Evolutionary conservation across 345 rosid genomes (phyloP).

Genomic region (Excoecaria agallocha): DNA sequence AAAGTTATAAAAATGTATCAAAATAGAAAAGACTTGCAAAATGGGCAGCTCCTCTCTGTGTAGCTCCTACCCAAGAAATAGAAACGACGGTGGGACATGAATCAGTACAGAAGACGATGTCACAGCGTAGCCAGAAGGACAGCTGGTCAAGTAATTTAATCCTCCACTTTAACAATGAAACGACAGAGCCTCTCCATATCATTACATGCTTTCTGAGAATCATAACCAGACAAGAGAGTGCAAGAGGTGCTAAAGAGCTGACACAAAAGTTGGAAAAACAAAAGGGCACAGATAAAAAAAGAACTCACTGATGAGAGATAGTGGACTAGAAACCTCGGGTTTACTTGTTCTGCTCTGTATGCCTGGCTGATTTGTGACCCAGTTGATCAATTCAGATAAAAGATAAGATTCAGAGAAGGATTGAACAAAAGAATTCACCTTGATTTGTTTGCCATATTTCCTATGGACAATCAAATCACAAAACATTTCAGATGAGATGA

Average conservation of each 20-base stretch:
- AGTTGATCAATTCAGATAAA: slow-evolving; percentile 48
- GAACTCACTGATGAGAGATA: slow-evolving; percentile 62
- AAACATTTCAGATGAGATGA: slow-evolving; percentile 19
- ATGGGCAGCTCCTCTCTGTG: slow-evolving; percentile 12
- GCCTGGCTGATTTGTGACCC: slow-evolving; percentile 49
- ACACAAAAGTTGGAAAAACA: slow-evolving; percentile 5
- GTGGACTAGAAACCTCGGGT: slow-evolving; percentile 40
- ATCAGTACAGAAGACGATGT: slow-evolving; percentile 14
- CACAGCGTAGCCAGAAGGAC: slow-evolving; percentile 16
- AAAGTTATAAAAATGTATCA: not conserved
- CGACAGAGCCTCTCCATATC: slow-evolving; percentile 15
- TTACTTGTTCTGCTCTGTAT: slow-evolving; percentile 33
- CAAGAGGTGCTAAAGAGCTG: slow-evolving; percentile 16
- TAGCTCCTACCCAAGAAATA: slow-evolving; percentile 18
- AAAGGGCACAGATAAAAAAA: slow-evolving; percentile 19
- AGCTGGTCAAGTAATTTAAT: slow-evolving; percentile 23
- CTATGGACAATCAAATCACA: slow-evolving; percentile 38
- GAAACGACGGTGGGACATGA: slow-evolving; percentile 12
- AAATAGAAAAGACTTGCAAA: not conserved
- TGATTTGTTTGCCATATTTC: slow-evolving; percentile 45
- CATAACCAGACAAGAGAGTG: slow-evolving; percentile 15
- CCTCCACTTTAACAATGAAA: slow-evolving; percentile 24
- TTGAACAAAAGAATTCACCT: slow-evolving; percentile 38
- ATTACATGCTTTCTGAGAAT: slow-evolving; percentile 28
- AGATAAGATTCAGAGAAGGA: slow-evolving; percentile 50